Percentiles rank a stretch among this genome's conserved stretches.
Conservation (phyloP, 768 basidiomycete genomes). For the Boletus huronensis region DNA sequence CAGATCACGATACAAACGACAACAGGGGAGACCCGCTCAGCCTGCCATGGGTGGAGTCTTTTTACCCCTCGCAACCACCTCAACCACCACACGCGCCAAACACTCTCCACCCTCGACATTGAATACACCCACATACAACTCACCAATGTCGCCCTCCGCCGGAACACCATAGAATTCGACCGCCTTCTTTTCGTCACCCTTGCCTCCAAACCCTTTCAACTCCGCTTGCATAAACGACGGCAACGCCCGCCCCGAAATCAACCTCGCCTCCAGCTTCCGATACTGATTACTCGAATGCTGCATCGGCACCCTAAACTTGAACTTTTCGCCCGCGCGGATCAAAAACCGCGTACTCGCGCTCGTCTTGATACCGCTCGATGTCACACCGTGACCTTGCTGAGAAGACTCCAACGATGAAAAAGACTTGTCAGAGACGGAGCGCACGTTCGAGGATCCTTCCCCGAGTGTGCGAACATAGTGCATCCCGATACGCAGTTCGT, state of each 20-base stretch:
- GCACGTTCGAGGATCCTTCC: slow-evolving; percentile 39
- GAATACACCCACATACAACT: slow-evolving; percentile 54
- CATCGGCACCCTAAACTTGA: slow-evolving; percentile 55
- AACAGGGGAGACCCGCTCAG: slow-evolving; percentile 26
- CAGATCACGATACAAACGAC: slow-evolving; percentile 13
- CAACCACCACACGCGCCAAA: slow-evolving; percentile 52
- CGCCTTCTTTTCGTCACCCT: slow-evolving; percentile 41
- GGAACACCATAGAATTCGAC: slow-evolving; percentile 60
- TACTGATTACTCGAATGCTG: slow-evolving; percentile 24
- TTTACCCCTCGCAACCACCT: slow-evolving; percentile 43
- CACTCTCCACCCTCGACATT: slow-evolving; percentile 47
- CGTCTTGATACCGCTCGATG: slow-evolving; percentile 25
- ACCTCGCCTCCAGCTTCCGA: slow-evolving; percentile 44
- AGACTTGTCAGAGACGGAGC: slow-evolving; percentile 41
- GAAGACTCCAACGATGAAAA: slow-evolving; percentile 65
- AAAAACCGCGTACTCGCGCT: slow-evolving; percentile 38
- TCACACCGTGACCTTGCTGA: slow-evolving; percentile 34
- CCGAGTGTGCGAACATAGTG: slow-evolving; percentile 71
- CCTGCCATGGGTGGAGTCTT: slow-evolving; percentile 21
- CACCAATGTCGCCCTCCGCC: slow-evolving; percentile 47
- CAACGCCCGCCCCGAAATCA: slow-evolving; percentile 49
- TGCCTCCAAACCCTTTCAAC: slow-evolving; percentile 34
- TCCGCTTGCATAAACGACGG: slow-evolving; percentile 58
- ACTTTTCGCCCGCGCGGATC: slow-evolving; percentile 54
- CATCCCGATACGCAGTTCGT: slow-evolving; percentile 66